A percentile compares a stretch with the other conserved stretches of the same genome.
Evolutionary conservation across 805 yeast species (phyloP).

Genomic region (Nematodospora valgi): DNA sequence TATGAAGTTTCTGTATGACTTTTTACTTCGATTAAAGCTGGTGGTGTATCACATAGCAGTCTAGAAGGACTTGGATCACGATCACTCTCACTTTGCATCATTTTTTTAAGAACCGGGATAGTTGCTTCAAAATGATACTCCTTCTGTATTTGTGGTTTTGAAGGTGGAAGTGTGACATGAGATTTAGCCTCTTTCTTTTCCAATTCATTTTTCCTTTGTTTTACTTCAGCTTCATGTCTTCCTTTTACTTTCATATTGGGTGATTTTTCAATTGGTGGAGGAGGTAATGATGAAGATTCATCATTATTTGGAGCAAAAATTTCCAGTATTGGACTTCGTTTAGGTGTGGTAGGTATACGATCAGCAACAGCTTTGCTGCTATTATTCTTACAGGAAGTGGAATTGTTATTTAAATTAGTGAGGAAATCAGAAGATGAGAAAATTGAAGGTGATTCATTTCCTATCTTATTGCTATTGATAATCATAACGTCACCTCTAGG

Average conservation of each 20-base stretch:
- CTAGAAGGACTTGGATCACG: conserved; percentile 1
- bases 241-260: conserved; percentile 8
- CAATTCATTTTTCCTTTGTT: neutral
- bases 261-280: conserved; percentile 11
- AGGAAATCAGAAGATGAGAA: neutral
- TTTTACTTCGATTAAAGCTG: too few species aligned
- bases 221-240: neutral
- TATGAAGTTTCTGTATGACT: too few species aligned
- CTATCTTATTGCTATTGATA: conserved; percentile 3
- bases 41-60: neutral
- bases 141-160: too few species aligned
- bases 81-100: too few species aligned
- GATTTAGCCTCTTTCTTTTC: conserved; percentile 2
- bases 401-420: too few species aligned
- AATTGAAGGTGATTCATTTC: neutral
- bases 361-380: neutral
- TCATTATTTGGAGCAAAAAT: neutral
- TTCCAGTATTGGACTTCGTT: neutral
- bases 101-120: too few species aligned
- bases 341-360: neutral
- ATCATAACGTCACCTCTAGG: conserved; percentile 13
- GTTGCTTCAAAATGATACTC: too few species aligned
- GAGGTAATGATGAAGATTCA: conserved; percentile 6
- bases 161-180: too few species aligned
- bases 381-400: neutral